Percentiles rank a stretch among this genome's conserved stretches.
These are phyloP conservation scores for Apiospora malaysiana DNA, from an alignment of 2,329 filamentous ascomycete genomes.

Conservation along the genomic window DNA sequence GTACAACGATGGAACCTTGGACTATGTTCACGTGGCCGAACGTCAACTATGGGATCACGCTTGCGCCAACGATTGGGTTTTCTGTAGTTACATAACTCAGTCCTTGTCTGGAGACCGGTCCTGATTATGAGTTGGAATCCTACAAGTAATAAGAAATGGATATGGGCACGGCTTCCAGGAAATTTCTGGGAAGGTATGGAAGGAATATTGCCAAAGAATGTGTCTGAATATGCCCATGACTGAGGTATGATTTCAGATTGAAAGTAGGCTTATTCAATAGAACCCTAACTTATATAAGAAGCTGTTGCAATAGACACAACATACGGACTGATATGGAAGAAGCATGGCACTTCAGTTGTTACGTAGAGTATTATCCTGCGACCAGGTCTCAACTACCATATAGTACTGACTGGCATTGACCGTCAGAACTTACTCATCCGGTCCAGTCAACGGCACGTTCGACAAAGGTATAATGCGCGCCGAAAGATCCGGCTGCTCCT, in stretches of 20 bases:
- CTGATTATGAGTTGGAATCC: not conserved
- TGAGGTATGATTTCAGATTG: not conserved
- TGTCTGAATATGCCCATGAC: not conserved
- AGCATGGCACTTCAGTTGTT: no score
- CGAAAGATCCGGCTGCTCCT: conserved; percentile 41
- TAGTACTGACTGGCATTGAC: not conserved
- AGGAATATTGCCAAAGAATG: not conserved
- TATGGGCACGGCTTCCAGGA: no score
- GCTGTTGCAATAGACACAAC: no score
- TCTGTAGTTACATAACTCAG: not conserved
- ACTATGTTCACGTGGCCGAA: not conserved
- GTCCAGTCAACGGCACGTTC: conserved; percentile 31
- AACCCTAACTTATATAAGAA: not conserved
- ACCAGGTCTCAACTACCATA: not conserved
- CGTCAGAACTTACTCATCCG: conserved; percentile 4
- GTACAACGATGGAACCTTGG: no score
- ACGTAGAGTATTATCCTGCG: no score
- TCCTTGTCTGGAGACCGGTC: no score
- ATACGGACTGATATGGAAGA: no score
- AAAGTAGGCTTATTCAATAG: not conserved
- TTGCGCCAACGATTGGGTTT: not conserved
- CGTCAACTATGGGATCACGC: not conserved
- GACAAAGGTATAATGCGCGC: conserved; percentile 44
- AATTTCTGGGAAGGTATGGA: not conserved
- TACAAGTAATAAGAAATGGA: not conserved